phyloP scores from a whole-genome alignment of 2,329 filamentous ascomycete species.

The Fusarium sp. region DNA sequence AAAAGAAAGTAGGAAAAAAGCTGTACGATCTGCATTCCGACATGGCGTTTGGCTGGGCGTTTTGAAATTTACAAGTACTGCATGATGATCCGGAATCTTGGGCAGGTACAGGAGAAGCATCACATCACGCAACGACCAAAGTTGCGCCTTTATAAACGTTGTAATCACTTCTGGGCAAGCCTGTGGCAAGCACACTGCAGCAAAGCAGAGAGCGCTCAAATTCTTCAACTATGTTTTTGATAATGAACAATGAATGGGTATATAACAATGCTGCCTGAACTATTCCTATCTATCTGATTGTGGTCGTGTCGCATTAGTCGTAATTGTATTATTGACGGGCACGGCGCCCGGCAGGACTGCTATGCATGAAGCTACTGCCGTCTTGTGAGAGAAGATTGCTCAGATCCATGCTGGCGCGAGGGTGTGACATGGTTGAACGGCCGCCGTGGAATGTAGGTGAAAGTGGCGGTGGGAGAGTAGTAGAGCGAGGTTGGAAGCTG shows the following conservation, averaged over 20 bases:
- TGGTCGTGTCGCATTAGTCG: constrained; percentile 28
- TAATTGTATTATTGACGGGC: constrained; percentile 42
- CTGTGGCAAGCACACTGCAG: constrained; percentile 17
- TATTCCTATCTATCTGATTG: constrained; percentile 7
- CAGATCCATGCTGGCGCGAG: constrained; percentile 65
- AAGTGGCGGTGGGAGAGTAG: constrained; percentile 50
- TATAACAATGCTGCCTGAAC: constrained; percentile 36
- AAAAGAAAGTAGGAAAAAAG: constrained; percentile 10
- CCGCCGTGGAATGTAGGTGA: constrained; percentile 54
- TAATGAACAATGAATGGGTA: constrained; percentile 40
- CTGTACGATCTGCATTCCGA: constrained; percentile 36
- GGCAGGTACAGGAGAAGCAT: constrained; percentile 25
- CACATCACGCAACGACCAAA: constrained; percentile 26
- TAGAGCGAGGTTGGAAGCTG: constrained; percentile 56
- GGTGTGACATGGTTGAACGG: constrained; percentile 43
- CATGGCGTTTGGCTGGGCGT: constrained; percentile 43
- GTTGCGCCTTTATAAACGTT: constrained; percentile 37
- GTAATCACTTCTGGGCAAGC: constrained; percentile 34
- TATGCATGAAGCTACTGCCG: constrained; percentile 67
- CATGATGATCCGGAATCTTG: constrained; percentile 26
- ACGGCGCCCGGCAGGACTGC: constrained; percentile 63
- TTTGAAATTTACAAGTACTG: constrained; percentile 27
- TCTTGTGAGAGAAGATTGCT: constrained; percentile 67
- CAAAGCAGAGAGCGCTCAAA: constrained; percentile 29
- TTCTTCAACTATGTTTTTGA: constrained; percentile 29